Base-by-base conservation (phyloP, 2,329 filamentous ascomycete genomes). In the Aspergillus nomiae region DNA sequence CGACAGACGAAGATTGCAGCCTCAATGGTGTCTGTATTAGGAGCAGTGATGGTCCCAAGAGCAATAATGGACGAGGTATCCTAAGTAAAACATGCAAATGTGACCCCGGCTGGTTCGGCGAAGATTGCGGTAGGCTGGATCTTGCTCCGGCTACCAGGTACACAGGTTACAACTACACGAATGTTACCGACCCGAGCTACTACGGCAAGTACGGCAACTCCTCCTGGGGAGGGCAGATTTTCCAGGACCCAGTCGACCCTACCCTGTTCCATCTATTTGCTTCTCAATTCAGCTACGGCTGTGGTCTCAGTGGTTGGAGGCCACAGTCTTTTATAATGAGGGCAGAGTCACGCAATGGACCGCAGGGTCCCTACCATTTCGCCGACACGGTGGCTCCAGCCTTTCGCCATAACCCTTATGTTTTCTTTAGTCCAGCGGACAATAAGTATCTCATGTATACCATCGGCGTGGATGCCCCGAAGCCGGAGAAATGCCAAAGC, bases 401-500 rank as follows among this genome's bases (percentile, higher is more conserved):
- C 2, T 85, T 84, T 48, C 77, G 76, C 0, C 83, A 84, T 61
- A 85, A 84, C 38, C 80, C 81, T 0, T 80, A 79, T 0, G 74
- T 79, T 0, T 67, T 83, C 0, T 84, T 78, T 67, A 83, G 79
- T 36, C 77, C 77, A 0, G 78, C 76, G 0, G 81, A 84, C n/a
- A 43, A 74, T 2, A 74, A 73, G 24, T 84, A 82, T 48, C 67
- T 85, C 0, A 65, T 84, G 1, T 83, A 83, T 63, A 74, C 76
- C 26, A 85, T 84, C 45, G 82, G 82, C 5, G 71, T 55, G 70
- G 76, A 51, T 64, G 58, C 74, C 70, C 78, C 64, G 0, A 58
- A 69, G 6, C 69, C 71, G 1, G 62, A 60, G 4, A 65, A 55
- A 7, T 73, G 71, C 55, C 30, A 61, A 12, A 65, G 45, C 12